Evolutionary conservation across 1,139 yeast genomes (phyloP).

Genomic region (Pichia sp.): DNA sequence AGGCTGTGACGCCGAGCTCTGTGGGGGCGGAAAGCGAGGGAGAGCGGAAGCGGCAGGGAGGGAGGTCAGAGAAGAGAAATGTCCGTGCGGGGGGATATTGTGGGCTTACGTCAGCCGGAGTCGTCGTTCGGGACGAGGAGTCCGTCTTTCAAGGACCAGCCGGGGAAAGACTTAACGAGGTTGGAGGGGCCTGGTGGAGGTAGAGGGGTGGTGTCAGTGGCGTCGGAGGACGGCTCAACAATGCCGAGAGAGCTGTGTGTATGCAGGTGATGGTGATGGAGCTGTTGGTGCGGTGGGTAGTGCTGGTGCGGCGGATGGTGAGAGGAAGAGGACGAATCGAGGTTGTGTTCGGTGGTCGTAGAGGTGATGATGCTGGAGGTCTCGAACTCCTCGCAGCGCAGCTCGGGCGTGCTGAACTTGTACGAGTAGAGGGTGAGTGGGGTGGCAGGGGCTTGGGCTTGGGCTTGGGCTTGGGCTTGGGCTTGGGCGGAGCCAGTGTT

Average conservation of each 20-base stretch:
- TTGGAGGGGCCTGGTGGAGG: not conserved
- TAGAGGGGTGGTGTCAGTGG: not conserved
- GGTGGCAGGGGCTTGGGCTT: not conserved
- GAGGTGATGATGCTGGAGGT: not conserved
- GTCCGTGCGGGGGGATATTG: not conserved
- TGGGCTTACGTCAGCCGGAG: slow-evolving; percentile 3
- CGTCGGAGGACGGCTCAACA: not conserved
- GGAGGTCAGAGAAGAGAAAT: no score
- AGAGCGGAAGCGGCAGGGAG: no score
- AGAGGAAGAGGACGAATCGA: not conserved
- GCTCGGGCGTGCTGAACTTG: not conserved
- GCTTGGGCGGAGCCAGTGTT: not conserved
- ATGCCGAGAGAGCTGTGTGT: not conserved
- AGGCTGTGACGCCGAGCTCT: not conserved
- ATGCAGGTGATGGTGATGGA: not conserved
- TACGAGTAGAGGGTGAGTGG: not conserved
- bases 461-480: no score
- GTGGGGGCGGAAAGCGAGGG: no score
- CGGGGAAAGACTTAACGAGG: not conserved
- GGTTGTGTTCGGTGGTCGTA: not conserved
- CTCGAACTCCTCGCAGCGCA: not conserved
- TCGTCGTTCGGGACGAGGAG: slow-evolving; percentile 6
- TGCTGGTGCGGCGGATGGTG: not conserved
- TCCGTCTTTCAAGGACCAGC: slow-evolving; percentile 14
- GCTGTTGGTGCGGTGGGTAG: not conserved